Evolutionary conservation across 2,329 filamentous ascomycete genomes (phyloP).

Genomic region (Phyllosticta ampelicida): DNA sequence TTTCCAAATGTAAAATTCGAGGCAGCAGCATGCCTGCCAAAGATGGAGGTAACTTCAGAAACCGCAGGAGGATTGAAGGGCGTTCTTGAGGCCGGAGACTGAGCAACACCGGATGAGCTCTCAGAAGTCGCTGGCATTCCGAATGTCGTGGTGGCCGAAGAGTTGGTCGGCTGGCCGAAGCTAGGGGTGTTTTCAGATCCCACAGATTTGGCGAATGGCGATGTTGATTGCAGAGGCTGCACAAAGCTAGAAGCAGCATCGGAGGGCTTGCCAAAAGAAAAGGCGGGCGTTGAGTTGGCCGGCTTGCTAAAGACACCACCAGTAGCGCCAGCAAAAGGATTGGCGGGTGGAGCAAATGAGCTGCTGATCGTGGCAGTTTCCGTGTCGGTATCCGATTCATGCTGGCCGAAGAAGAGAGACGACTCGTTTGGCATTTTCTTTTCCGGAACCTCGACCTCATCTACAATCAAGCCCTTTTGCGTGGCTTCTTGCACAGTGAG

Average conservation of each 20-base stretch:
- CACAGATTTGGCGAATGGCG: background rate
- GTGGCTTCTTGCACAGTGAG: constrained; percentile 42
- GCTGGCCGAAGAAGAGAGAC: constrained; percentile 19
- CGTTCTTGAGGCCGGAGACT: too few relatives aligned
- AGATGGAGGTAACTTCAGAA: background rate
- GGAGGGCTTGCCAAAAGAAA: background rate
- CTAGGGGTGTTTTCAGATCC: background rate
- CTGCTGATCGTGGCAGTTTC: background rate
- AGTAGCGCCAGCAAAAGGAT: constrained; percentile 1
- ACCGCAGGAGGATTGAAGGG: background rate
- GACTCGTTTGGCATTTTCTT: constrained; percentile 18
- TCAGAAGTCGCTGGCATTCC: background rate
- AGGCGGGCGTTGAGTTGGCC: background rate
- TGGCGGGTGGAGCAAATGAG: background rate
- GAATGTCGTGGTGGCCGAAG: background rate
- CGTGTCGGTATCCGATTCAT: constrained; percentile 17
- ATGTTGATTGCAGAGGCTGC: background rate
- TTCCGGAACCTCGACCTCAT: constrained; percentile 21
- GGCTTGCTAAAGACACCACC: background rate
- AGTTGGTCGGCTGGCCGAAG: background rate
- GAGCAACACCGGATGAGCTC: background rate
- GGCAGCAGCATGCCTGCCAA: background rate
- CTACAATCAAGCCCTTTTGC: constrained; percentile 38
- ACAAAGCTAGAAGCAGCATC: background rate
- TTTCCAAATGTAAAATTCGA: background rate